phyloP scores from a whole-genome alignment of 164 flowering plant species.

The Vitis vinifera region DNA sequence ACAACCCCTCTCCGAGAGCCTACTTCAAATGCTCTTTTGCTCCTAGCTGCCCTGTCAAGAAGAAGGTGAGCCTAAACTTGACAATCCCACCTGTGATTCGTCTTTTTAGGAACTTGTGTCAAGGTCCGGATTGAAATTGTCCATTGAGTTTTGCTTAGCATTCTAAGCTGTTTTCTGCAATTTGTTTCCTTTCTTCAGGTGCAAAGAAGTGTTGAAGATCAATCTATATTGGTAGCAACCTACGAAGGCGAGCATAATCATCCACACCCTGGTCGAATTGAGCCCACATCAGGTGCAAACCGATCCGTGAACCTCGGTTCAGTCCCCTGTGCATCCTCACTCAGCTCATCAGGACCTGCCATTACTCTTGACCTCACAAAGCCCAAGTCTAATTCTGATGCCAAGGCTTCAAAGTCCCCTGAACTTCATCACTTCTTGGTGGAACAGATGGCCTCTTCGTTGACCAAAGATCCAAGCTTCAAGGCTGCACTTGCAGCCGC shows the following conservation, averaged over 20 bases:
- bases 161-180: not conserved
- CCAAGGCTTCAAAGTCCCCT: constrained; percentile 11
- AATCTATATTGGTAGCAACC: constrained; percentile 57
- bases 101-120: no score
- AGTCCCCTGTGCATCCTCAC: constrained; percentile 30
- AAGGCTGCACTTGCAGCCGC: constrained; percentile 62
- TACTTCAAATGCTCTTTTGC: constrained; percentile 71
- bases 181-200: constrained; percentile 40
- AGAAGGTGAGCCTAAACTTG: constrained; percentile 42
- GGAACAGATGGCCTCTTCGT: constrained; percentile 60
- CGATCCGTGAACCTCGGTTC: constrained; percentile 20
- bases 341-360: constrained; percentile 29
- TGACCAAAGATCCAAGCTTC: constrained; percentile 67
- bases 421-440: constrained; percentile 34
- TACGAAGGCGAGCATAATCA: constrained; percentile 86
- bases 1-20: constrained; percentile 70
- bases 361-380: constrained; percentile 52
- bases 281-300: constrained; percentile 29
- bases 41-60: constrained; percentile 68
- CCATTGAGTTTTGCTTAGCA: no score
- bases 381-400: constrained; percentile 22
- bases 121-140: no score
- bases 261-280: constrained; percentile 32
- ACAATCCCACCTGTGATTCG: no score
- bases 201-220: constrained; percentile 73